Conservation (phyloP, 2,329 filamentous ascomycete genomes). For the Hymenotorrendiella dingleyae region DNA sequence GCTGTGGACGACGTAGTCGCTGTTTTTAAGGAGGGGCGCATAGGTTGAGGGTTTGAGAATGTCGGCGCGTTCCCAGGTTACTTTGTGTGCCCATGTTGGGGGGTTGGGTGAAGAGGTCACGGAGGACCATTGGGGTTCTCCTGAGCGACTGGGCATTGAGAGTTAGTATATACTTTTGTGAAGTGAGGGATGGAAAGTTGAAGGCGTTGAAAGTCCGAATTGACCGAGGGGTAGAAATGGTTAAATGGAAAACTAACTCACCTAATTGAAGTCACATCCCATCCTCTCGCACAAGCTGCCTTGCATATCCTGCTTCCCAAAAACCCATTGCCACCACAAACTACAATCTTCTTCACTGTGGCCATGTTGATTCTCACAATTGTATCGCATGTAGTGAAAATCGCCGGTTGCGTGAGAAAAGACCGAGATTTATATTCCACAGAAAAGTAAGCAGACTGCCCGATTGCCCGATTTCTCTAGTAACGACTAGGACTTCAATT, state of each 20-base stretch:
- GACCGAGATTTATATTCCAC: too few species aligned
- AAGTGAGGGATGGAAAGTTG: neutral
- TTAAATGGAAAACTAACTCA: conserved; percentile 34
- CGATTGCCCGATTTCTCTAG: too few species aligned
- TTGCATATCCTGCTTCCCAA: conserved; percentile 86
- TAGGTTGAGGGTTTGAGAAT: conserved; percentile 80
- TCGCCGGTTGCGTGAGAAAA: too few species aligned
- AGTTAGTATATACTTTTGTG: neutral
- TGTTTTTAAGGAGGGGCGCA: conserved; percentile 64
- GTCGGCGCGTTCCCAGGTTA: conserved; percentile 84
- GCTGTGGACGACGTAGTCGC: conserved; percentile 83
- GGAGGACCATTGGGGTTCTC: conserved; percentile 77
- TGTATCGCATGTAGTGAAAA: too few species aligned
- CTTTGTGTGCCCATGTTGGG: conserved; percentile 74
- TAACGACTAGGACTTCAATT: too few species aligned
- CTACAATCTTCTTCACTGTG: conserved; percentile 68
- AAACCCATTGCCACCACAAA: conserved; percentile 92
- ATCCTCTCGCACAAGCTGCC: conserved; percentile 75
- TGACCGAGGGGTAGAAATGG: neutral
- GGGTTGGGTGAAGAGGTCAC: conserved; percentile 61
- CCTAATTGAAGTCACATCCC: conserved; percentile 92
- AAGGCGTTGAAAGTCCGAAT: neutral
- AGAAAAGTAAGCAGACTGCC: too few species aligned
- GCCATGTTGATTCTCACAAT: too few species aligned
- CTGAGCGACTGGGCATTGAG: conserved; percentile 63